A percentile compares a stretch with the other conserved stretches of the same genome.
Conservation (phyloP, 306 rosid genomes). For the Glycyrrhiza uralensis region DNA sequence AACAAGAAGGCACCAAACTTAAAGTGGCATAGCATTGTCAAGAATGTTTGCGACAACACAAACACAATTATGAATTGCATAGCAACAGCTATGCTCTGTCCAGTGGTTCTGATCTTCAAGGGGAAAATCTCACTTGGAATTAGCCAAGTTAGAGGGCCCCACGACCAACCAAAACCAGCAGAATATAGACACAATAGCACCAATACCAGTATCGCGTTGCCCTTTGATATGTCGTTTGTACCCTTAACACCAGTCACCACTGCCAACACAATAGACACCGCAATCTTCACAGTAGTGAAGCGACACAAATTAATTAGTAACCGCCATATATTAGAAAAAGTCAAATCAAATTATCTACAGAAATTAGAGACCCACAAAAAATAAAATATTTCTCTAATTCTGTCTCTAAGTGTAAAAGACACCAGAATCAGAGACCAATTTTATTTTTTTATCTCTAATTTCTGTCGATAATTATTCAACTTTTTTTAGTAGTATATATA, state of each 20-base stretch:
- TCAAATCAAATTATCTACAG: too few species aligned
- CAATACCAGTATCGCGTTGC: conserved; percentile 43
- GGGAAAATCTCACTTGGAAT: conserved; percentile 81
- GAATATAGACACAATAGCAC: conserved; percentile 49
- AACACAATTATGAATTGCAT: conserved; percentile 43
- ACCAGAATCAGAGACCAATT: too few species aligned
- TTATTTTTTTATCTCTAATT: too few species aligned
- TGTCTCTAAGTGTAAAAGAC: too few species aligned
- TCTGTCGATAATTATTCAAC: too few species aligned
- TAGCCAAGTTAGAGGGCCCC: conserved; percentile 76
- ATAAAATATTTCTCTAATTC: too few species aligned
- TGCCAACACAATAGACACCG: conserved; percentile 53
- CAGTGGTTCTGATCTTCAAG: conserved; percentile 49
- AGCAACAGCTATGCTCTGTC: conserved; percentile 59
- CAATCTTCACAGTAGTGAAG: conserved; percentile 32
- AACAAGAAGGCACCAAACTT: conserved; percentile 67
- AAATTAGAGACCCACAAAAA: too few species aligned
- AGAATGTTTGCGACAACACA: conserved; percentile 58
- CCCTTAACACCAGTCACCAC: conserved; percentile 46
- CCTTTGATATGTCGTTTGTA: conserved; percentile 38
- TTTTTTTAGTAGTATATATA: too few species aligned
- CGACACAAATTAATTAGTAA: neutral
- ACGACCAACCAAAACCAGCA: conserved; percentile 84
- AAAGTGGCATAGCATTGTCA: conserved; percentile 67
- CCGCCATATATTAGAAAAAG: too few species aligned